phyloP scores from a whole-genome alignment of 768 basidiomycete genomes.

The Saitozyma sp. region DNA sequence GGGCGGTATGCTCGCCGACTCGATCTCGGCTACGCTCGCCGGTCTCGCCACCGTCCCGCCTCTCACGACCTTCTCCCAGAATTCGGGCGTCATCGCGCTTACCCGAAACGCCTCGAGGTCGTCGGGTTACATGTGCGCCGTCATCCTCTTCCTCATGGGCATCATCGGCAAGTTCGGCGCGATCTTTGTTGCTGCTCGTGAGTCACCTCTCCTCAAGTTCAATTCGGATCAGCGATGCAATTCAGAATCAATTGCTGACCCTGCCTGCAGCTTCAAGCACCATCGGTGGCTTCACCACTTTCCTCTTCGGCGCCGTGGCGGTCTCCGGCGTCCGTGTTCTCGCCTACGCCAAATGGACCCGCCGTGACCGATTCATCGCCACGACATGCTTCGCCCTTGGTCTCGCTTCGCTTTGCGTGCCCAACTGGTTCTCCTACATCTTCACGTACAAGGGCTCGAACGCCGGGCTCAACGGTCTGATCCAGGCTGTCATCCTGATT shows the following conservation, averaged over 20 bases:
- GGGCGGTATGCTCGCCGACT: slow-evolving; percentile 27
- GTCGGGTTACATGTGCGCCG: slow-evolving; percentile 28
- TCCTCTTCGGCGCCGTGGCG: slow-evolving; percentile 32
- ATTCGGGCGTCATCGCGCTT: slow-evolving; percentile 31
- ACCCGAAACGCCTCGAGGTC: slow-evolving; percentile 24
- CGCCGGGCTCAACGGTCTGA: slow-evolving; percentile 25
- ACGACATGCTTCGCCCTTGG: slow-evolving; percentile 27
- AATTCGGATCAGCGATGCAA: too few relatives aligned
- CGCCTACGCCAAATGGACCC: slow-evolving; percentile 27
- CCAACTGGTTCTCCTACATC: slow-evolving; percentile 29
- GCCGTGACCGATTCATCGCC: slow-evolving; percentile 33
- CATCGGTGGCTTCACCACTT: slow-evolving; percentile 30
- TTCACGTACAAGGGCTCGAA: slow-evolving; percentile 31
- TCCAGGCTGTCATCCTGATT: slow-evolving; percentile 25
- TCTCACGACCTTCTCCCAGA: slow-evolving; percentile 34
- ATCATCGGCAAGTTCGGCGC: slow-evolving; percentile 25
- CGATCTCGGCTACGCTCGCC: slow-evolving; percentile 24
- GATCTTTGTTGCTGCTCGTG: slow-evolving; percentile 21
- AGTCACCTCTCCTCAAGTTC: too few relatives aligned
- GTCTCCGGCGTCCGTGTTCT: slow-evolving; percentile 28
- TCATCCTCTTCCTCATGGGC: slow-evolving; percentile 30
- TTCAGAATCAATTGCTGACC: too few relatives aligned
- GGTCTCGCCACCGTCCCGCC: slow-evolving; percentile 31
- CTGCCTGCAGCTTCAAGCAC: slow-evolving; percentile 8
- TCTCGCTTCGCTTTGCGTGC: slow-evolving; percentile 24